Conservation (phyloP, 805 yeast species). For the Suhomyces sp. region DNA sequence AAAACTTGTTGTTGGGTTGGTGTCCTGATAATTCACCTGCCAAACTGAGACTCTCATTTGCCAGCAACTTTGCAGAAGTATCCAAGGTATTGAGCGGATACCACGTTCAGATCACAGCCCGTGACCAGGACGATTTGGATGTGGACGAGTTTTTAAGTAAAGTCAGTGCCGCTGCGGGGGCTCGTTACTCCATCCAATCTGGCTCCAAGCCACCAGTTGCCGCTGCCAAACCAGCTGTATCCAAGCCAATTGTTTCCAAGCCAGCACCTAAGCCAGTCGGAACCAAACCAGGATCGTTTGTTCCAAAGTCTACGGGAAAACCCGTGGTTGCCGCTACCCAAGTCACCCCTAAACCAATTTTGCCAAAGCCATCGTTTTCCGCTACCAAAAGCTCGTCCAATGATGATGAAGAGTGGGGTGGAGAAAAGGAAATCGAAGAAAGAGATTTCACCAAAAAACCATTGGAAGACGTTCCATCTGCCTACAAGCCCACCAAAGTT, state of each 20-base stretch:
- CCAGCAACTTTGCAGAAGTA: slow-evolving; percentile 73
- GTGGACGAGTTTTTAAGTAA: slow-evolving; percentile 71
- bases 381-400: slow-evolving; percentile 31
- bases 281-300: slow-evolving; percentile 27
- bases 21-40: slow-evolving; percentile 93
- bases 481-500: slow-evolving; percentile 68
- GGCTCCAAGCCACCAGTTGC: slow-evolving; percentile 13
- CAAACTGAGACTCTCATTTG: slow-evolving; percentile 73
- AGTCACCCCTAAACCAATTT: slow-evolving; percentile 9
- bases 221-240: slow-evolving; percentile 11
- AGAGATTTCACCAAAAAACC: slow-evolving; percentile 53
- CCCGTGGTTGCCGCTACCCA: slow-evolving; percentile 32
- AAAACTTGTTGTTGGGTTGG: slow-evolving; percentile 88
- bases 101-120: slow-evolving; percentile 96
- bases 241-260: slow-evolving; percentile 18
- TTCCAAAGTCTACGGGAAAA: slow-evolving; percentile 40
- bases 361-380: slow-evolving; percentile 26
- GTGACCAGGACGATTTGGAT: slow-evolving; percentile 87
- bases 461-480: slow-evolving; percentile 53
- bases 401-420: slow-evolving; percentile 71
- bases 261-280: slow-evolving; percentile 34
- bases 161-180: slow-evolving; percentile 91
- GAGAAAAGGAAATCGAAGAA: slow-evolving; percentile 56
- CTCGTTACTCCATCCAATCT: slow-evolving; percentile 75
- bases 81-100: slow-evolving; percentile 73